Evolutionary conservation across 805 yeast genomes (phyloP), one percentile per base, ranked within the genome.

Genomic region (Limtongozyma cylindracea): DNA sequence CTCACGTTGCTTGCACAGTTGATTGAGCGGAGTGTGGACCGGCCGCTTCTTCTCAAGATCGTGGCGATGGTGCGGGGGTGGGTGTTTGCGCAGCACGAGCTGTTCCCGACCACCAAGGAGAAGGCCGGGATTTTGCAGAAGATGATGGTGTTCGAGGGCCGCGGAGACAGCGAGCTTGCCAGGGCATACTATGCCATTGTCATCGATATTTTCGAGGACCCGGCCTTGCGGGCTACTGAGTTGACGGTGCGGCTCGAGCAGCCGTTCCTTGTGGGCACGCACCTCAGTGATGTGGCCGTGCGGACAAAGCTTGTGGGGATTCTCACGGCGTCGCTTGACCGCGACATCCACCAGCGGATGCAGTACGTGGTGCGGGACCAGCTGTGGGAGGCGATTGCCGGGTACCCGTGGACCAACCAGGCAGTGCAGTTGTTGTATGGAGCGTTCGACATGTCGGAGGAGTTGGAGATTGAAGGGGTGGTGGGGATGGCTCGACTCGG

Each of bases 301-400:
- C 61, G 98, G 22, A 56, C 63, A 25, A 68, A 65, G 31, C 57
- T 91, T 29, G 73, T 88, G 88, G 40, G 58, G 0, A 74, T 88
- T 25, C 47, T 88, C 35, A 69, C 70, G 39, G 59, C 59, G 20
- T 73, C 91, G 30, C 48, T 88, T 28, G 94, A 82, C 28, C 58
- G 53, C 22, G 80, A 74, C 31, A 56, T 80, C 12, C 61, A 62
- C 31, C 78, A 76, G 39, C 56, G 98, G 26, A 49, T 88, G 17
- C 66, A 70, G 30, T 91, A 91, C 33, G 70, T 84, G 6, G 60
- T 91, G n/a, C 53, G 84, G 18, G 96, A 88, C 34, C 99, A 88
- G 40, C 84, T 78, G 35, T 88, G 99, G 99, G 99, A 88, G 38
- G 72, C 62, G 31, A 49, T 88, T 18, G 82, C 91, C 1, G 98